A percentile compares a stretch with the other conserved stretches of the same genome.
phyloP scores from a whole-genome alignment of 306 rosid genomes.

The Ziziphus jujuba region DNA sequence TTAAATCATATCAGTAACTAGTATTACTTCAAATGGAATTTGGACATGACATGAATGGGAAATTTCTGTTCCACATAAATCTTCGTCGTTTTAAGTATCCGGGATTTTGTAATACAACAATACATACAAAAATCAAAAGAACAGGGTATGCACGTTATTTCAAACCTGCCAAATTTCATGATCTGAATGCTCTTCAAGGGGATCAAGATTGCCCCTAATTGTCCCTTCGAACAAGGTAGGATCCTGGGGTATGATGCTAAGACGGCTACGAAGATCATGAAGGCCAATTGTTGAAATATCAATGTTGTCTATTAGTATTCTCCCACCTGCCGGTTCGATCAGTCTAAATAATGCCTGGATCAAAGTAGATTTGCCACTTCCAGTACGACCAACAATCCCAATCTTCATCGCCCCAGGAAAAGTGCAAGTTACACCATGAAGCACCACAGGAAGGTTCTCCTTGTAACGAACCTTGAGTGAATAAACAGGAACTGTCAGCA shows the following conservation, averaged over 20 bases:
- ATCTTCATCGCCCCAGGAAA: conserved; percentile 93
- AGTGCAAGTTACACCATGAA: conserved; percentile 72
- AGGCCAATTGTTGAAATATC: conserved; percentile 79
- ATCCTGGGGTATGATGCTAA: conserved; percentile 95
- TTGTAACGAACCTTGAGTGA: conserved; percentile 79
- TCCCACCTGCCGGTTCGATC: conserved; percentile 77
- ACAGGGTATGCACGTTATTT: conserved; percentile 11
- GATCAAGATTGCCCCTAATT: conserved; percentile 78
- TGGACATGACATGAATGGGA: too few species aligned
- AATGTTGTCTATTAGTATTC: conserved; percentile 73
- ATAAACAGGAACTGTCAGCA: conserved; percentile 18
- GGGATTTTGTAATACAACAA: not conserved
- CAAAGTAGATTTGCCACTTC: conserved; percentile 95
- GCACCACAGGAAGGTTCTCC: conserved; percentile 89
- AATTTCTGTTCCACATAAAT: too few species aligned
- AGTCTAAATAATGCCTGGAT: conserved; percentile 90
- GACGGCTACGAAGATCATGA: conserved; percentile 87
- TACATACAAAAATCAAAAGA: not conserved
- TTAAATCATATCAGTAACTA: too few species aligned
- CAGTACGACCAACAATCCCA: conserved; percentile 95
- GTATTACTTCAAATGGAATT: too few species aligned
- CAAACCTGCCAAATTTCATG: conserved; percentile 83
- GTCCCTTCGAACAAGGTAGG: conserved; percentile 97
- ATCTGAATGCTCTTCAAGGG: conserved; percentile 87
- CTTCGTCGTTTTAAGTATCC: not conserved